Percentiles rank a stretch among this genome's conserved stretches.
Conservation (phyloP, 2,329 filamentous ascomycete species). For the Achaetomium macrosporum region DNA sequence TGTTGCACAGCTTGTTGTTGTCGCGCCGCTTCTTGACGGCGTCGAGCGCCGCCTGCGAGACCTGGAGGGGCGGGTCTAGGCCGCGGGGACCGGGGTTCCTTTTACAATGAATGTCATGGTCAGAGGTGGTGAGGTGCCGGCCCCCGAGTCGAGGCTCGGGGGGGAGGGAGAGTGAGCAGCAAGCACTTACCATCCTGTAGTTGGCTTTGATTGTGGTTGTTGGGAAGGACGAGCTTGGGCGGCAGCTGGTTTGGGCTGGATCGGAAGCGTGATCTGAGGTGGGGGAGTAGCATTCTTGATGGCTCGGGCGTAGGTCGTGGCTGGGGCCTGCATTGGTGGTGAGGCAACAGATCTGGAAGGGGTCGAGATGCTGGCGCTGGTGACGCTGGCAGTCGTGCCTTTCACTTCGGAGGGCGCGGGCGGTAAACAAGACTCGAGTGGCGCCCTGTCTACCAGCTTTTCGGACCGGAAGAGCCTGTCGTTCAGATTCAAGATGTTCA, state of each 20-base stretch:
- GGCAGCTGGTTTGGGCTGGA: conserved; percentile 25
- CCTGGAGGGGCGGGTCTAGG: conserved; percentile 45
- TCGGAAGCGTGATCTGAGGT: conserved; percentile 38
- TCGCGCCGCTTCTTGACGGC: conserved; percentile 51
- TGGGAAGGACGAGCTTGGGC: conserved; percentile 20
- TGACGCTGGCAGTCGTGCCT: conserved; percentile 5
- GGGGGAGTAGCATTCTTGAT: conserved; percentile 39
- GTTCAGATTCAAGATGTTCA: conserved; percentile 42
- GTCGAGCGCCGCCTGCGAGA: conserved; percentile 44
- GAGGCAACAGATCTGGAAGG: conserved; percentile 23
- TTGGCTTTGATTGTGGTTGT: conserved; percentile 24
- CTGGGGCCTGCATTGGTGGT: conserved; percentile 23
- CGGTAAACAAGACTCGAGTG: neutral
- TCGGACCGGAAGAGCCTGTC: conserved; percentile 48
- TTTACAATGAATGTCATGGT: no score
- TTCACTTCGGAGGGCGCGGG: conserved; percentile 13
- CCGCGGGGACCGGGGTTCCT: conserved; percentile 47
- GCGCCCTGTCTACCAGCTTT: conserved; percentile 40
- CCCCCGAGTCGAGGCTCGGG: no score
- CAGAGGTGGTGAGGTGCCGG: no score
- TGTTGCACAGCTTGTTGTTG: conserved; percentile 55
- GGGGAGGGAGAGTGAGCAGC: no score
- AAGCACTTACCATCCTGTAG: conserved; percentile 37
- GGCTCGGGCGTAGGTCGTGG: conserved; percentile 22
- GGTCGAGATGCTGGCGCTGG: conserved; percentile 4